A percentile compares a stretch with the other conserved stretches of the same genome.
These are phyloP conservation scores for Cajanus cajan DNA, from an alignment of 306 rosid genomes.

Conservation along the genomic window DNA sequence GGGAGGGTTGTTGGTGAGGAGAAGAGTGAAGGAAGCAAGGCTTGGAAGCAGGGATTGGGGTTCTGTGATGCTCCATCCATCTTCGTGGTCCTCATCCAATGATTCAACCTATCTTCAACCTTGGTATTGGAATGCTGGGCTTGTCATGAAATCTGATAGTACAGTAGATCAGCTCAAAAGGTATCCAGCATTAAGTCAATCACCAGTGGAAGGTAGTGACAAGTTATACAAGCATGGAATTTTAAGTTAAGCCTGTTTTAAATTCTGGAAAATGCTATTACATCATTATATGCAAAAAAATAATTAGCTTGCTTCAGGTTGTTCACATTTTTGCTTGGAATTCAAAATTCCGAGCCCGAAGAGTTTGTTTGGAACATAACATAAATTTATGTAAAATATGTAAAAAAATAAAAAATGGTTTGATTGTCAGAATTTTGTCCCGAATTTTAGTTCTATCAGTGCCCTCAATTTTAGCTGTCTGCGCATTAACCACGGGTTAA, in stretches of 20 bases:
- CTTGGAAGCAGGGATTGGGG: conserved; percentile 78
- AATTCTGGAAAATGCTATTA: neutral
- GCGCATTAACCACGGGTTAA: no score
- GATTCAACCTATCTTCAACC: conserved; percentile 74
- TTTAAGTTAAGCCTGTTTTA: conserved; percentile 35
- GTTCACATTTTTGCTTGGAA: conserved; percentile 18
- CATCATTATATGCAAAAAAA: neutral
- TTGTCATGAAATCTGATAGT: conserved; percentile 49
- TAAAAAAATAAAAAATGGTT: neutral
- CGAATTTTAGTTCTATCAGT: no score
- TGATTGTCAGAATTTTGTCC: neutral
- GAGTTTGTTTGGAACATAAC: conserved; percentile 5
- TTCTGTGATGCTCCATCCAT: conserved; percentile 76
- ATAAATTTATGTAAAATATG: neutral
- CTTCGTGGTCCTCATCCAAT: conserved; percentile 35
- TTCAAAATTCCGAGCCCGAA: neutral
- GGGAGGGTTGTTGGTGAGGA: conserved; percentile 69
- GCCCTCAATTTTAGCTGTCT: neutral
- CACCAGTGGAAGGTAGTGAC: conserved; percentile 80
- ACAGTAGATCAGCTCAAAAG: conserved; percentile 38
- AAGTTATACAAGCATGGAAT: conserved; percentile 68
- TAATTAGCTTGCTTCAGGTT: conserved; percentile 3
- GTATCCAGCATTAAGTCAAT: conserved; percentile 50
- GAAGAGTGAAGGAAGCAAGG: conserved; percentile 70
- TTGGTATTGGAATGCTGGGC: conserved; percentile 68